Evolutionary conservation across 257 asterid genomes (phyloP), one percentile per base, ranked within the genome.

Genomic region (Nicotiana attenuata): DNA sequence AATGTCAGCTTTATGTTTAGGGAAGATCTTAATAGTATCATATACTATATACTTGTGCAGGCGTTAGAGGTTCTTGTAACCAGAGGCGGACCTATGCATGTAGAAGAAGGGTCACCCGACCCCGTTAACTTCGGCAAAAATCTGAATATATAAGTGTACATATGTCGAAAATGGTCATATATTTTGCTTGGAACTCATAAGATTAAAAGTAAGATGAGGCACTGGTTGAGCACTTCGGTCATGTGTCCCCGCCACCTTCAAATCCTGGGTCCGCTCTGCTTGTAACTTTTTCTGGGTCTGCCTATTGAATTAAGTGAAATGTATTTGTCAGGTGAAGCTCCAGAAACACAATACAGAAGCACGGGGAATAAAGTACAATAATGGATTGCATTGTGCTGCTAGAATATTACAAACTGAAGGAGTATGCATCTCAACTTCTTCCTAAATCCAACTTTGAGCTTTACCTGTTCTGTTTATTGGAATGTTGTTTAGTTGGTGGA

Each of bases 381-480:
- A 88, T 80, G 93, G 93, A 80, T 85, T 92, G 92, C 95, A 96
- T 81, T 96, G 99, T 78, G 85, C 97, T 83, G 87, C 92, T 66
- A 89, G 95, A 87, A 92, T 92, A 85, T 85, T 96, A 88, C 90
- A 90, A 90, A 90, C 93, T 14, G 99, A 96, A 89, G 99, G 99
- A 86, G 99, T 96, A 96, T 81, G 96, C 85, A 80, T 81, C 90
- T 81, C 85, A 63, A 85, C 83, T 84, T 76, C 41, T 86, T 61
- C 47, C 53, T 81, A 82, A 80, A 81, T 76, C 82, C 63, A 24
- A 24, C 5, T 71, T 45, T 20, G 78, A 71, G 59, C 5, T 41
- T 41, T 73, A 22, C 20, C 78, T 1, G 2, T 73, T 71, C 60
- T 45, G 14, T 73, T 45, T 47, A 20, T 47, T 73, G 78, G 24